These are phyloP conservation scores for Vaccinium corymbosum DNA, from an alignment of 148 eudicot species.

Conservation along the genomic window DNA sequence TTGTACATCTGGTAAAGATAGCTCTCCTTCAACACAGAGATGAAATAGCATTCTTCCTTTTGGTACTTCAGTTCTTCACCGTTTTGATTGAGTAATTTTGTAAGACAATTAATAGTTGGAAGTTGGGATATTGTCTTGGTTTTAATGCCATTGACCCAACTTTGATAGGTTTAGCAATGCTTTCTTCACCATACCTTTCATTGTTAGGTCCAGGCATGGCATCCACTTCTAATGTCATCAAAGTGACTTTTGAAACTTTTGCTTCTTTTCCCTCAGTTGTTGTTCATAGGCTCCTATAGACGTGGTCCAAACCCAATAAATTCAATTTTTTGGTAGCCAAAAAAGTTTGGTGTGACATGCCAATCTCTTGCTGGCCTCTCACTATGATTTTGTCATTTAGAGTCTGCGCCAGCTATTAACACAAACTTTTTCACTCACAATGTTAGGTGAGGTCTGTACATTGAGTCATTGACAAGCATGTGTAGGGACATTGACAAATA, in stretches of 20 bases:
- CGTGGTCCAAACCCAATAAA: constrained; percentile 1
- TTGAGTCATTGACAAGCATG: background rate
- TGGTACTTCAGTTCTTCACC: no score
- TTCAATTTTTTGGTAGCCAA: constrained; percentile 3
- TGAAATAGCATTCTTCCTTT: background rate
- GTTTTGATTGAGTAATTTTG: no score
- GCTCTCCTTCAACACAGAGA: background rate
- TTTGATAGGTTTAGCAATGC: constrained; percentile 3
- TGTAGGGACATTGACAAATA: constrained; percentile 4
- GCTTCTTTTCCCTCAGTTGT: background rate
- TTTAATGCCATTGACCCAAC: background rate
- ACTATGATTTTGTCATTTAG: constrained; percentile 3
- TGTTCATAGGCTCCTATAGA: background rate
- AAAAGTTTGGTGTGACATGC: background rate
- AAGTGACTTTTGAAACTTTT: background rate
- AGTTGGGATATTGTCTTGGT: background rate
- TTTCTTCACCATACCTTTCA: constrained; percentile 1
- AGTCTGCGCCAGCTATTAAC: background rate
- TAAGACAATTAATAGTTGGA: no score
- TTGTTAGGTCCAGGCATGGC: background rate
- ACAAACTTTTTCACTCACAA: background rate
- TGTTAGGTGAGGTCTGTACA: background rate
- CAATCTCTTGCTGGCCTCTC: background rate
- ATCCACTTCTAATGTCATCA: background rate
- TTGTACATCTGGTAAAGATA: background rate